A percentile compares a stretch with the other conserved stretches of the same genome.
Evolutionary conservation across 2,329 filamentous ascomycete genomes (phyloP).

Genomic region (Trichoderma arundinaceum): DNA sequence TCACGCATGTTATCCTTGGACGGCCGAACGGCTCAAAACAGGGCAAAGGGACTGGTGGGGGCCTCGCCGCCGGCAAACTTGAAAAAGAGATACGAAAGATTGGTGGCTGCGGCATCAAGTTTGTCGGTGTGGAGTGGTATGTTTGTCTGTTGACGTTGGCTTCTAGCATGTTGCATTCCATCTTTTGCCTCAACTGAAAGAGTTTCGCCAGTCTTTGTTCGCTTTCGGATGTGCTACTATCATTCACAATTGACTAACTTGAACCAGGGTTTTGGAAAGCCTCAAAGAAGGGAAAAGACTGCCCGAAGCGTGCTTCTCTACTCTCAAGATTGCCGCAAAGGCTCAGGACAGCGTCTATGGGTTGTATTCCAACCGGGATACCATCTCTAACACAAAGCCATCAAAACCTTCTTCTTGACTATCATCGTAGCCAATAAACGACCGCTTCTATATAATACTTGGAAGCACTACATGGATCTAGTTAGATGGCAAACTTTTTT

Average conservation of each 20-base stretch:
- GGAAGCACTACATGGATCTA: neutral
- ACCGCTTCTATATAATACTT: neutral
- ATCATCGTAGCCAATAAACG: neutral
- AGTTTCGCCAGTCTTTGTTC: neutral
- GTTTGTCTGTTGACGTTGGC: slow-evolving; percentile 36
- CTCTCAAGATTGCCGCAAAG: slow-evolving; percentile 64
- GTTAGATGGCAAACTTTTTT: slow-evolving; percentile 2
- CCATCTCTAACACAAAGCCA: neutral
- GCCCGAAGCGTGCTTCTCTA: slow-evolving; percentile 73
- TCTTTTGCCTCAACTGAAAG: neutral
- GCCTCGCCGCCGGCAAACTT: slow-evolving; percentile 76
- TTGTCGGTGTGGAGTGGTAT: slow-evolving; percentile 81
- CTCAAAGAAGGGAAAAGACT: slow-evolving; percentile 76
- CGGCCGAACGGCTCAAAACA: slow-evolving; percentile 52
- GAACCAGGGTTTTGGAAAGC: slow-evolving; percentile 76
- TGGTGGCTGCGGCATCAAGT: slow-evolving; percentile 74
- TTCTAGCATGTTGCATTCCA: no score
- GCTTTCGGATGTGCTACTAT: neutral
- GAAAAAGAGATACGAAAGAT: slow-evolving; percentile 76
- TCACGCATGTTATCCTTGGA: slow-evolving; percentile 87
- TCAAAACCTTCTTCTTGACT: neutral
- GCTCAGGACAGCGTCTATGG: slow-evolving; percentile 69
- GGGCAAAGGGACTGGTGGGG: slow-evolving; percentile 78
- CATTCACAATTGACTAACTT: neutral
- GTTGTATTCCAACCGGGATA: slow-evolving; percentile 45